These are phyloP conservation scores for Oryza brachyantha DNA, from an alignment of 176 grass and related monocot genomes.

Conservation along the genomic window DNA sequence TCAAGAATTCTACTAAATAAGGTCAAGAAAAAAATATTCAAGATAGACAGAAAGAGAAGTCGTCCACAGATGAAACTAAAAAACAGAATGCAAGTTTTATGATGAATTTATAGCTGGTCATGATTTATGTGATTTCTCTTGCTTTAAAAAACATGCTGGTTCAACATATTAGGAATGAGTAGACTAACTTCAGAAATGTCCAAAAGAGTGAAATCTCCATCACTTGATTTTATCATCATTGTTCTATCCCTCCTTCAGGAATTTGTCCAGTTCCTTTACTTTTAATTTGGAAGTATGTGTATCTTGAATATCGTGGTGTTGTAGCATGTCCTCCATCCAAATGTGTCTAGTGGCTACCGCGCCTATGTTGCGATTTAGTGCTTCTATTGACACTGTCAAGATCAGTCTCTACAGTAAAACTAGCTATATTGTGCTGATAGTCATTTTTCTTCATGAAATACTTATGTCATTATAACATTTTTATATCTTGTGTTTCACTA, in stretches of 20 bases:
- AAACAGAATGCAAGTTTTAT: background rate
- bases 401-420: background rate
- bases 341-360: background rate
- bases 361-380: background rate
- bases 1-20: slow-evolving; percentile 22
- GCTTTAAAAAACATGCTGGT: background rate
- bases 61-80: background rate
- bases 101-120: slow-evolving; percentile 20
- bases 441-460: background rate
- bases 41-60: slow-evolving; percentile 20
- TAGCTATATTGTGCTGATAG: background rate
- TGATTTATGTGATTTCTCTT: background rate
- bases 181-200: background rate
- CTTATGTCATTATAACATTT: background rate
- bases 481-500: background rate
- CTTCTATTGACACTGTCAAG: background rate
- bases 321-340: background rate
- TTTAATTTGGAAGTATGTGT: background rate
- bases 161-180: background rate
- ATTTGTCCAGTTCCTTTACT: background rate
- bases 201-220: background rate
- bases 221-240: background rate
- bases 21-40: slow-evolving; percentile 33
- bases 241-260: background rate
- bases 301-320: background rate